Percentiles rank a stretch among this genome's conserved stretches.
phyloP scores from a whole-genome alignment of 176 grass and related monocot species.

The Poa annua region DNA sequence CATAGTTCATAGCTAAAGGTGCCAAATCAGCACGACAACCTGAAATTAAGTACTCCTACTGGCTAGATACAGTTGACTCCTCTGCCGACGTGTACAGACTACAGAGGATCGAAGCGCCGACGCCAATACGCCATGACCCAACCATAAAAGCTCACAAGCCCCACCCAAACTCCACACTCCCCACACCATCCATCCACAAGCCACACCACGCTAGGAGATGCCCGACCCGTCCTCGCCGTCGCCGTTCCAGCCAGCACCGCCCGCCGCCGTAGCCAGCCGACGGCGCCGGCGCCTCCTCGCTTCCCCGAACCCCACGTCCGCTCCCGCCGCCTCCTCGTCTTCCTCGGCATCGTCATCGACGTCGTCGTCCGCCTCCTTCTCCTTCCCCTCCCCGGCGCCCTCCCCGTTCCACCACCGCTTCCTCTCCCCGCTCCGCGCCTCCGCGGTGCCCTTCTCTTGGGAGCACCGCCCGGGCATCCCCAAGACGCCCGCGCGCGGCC shows the following conservation, averaged over 20 bases:
- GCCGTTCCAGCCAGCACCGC: not conserved
- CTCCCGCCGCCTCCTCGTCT: not conserved
- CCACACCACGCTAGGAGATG: conserved; percentile 24
- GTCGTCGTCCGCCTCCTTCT: conserved; percentile 35
- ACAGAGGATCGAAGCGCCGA: too few relatives aligned
- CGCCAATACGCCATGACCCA: conserved; percentile 23
- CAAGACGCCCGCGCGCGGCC: conserved; percentile 52
- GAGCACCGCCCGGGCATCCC: conserved; percentile 81
- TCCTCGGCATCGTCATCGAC: not conserved
- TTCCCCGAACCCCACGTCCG: not conserved
- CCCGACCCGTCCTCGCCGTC: conserved; percentile 40
- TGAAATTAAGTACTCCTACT: not conserved
- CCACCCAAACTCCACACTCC: not conserved
- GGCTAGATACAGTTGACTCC: not conserved
- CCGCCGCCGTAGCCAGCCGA: not conserved
- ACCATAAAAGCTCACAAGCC: conserved; percentile 45
- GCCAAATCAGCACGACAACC: not conserved
- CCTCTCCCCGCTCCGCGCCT: conserved; percentile 57
- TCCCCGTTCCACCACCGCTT: conserved; percentile 65
- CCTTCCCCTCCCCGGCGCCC: conserved; percentile 43
- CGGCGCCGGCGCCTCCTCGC: conserved; percentile 6
- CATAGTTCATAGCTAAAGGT: too few relatives aligned
- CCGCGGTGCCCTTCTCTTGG: conserved; percentile 80
- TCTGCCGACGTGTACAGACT: conserved; percentile 2
- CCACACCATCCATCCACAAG: not conserved